These are phyloP conservation scores for Secale cereale DNA, from an alignment of 176 grass and related monocot genomes.

Conservation along the genomic window DNA sequence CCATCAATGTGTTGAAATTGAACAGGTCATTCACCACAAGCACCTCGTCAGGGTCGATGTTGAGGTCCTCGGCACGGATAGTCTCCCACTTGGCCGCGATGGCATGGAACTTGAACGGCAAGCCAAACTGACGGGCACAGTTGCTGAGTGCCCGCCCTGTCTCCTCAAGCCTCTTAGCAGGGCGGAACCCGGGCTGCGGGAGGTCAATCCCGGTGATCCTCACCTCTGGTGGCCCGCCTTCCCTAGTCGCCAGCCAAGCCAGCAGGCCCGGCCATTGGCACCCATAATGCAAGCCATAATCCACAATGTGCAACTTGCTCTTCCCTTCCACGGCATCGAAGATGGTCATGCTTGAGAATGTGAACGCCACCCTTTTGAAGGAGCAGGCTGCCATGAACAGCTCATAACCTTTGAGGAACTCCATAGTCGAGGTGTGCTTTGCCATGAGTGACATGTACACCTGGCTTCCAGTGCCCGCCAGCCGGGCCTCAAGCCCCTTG, in stretches of 20 bases:
- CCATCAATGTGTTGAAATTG: constrained; percentile 38
- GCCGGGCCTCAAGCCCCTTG: constrained; percentile 48
- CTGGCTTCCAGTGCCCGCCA: constrained; percentile 44
- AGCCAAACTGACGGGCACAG: constrained; percentile 22
- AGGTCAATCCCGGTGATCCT: constrained; percentile 45
- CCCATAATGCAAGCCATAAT: constrained; percentile 38
- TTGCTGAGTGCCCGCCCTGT: constrained; percentile 31
- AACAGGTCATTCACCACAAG: constrained; percentile 45
- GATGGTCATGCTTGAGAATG: constrained; percentile 45
- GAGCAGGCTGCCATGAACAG: constrained; percentile 51
- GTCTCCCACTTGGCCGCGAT: constrained; percentile 44
- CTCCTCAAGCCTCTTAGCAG: constrained; percentile 32
- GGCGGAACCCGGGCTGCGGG: constrained; percentile 44
- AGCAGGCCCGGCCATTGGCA: constrained; percentile 57
- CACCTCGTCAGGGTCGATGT: constrained; percentile 37
- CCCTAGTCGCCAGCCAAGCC: neutral
- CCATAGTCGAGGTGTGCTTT: constrained; percentile 24
- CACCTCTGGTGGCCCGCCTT: constrained; percentile 32
- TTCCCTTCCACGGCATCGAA: constrained; percentile 21
- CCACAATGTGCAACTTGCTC: constrained; percentile 44
- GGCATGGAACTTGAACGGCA: constrained; percentile 43
- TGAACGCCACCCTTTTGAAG: constrained; percentile 36
- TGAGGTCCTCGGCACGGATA: constrained; percentile 15
- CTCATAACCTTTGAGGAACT: constrained; percentile 46
- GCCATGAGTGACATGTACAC: constrained; percentile 32